A percentile compares a stretch with the other conserved stretches of the same genome.
Evolutionary conservation across 2,329 filamentous ascomycete genomes (phyloP).

Genomic region (Drechslerella dactyloides): DNA sequence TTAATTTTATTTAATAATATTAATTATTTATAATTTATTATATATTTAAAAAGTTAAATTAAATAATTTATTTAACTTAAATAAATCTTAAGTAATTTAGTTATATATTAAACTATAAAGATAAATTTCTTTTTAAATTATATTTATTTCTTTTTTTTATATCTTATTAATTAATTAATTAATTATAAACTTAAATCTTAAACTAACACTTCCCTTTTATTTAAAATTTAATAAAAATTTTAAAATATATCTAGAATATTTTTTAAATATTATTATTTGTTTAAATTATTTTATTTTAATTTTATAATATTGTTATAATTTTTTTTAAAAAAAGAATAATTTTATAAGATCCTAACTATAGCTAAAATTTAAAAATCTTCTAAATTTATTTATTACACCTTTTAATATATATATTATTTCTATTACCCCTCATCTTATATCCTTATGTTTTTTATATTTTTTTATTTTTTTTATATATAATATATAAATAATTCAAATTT

Average conservation of each 20-base stretch:
- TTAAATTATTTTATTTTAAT: not conserved
- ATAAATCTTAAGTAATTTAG: not conserved
- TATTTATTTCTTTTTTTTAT: not conserved
- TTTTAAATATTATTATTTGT: not conserved
- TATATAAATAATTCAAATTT: not conserved
- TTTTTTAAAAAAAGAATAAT: not conserved
- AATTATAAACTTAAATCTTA: not conserved
- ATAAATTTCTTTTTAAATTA: not conserved
- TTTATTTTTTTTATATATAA: not conserved
- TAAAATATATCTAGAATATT: not conserved
- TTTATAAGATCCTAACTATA: too few relatives aligned
- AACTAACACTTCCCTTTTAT: not conserved
- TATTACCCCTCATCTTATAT: not conserved
- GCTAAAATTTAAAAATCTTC: not conserved
- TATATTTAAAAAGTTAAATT: not conserved
- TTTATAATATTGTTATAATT: not conserved
- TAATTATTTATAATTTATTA: conserved; percentile 7
- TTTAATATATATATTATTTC: not conserved
- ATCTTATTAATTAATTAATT: not conserved
- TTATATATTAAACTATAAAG: not conserved
- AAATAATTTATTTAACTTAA: not conserved
- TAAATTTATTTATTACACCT: not conserved
- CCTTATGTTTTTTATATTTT: not conserved
- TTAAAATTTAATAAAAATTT: not conserved
- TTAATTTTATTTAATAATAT: not conserved